Percentiles rank a stretch among this genome's conserved stretches.
phyloP scores from a whole-genome alignment of 331 rosid species.

The Erythrophleum ivorense region DNA sequence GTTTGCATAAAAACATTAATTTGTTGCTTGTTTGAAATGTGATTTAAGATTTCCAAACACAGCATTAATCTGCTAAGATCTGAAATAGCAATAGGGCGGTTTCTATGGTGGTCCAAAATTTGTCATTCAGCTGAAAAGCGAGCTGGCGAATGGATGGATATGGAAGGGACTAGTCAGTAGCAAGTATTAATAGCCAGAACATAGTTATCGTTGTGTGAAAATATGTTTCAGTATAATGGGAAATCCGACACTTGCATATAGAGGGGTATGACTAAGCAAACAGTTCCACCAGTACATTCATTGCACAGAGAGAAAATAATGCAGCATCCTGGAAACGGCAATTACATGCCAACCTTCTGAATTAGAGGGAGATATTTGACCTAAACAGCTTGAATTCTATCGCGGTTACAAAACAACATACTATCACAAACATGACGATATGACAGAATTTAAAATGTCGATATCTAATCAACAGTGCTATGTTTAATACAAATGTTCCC shows the following conservation, averaged over 20 bases:
- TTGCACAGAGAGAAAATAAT: neutral
- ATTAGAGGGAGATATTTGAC: neutral
- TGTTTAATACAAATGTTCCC: neutral
- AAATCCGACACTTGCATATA: slow-evolving; percentile 6
- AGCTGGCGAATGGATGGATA: slow-evolving; percentile 8
- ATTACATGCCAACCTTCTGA: slow-evolving; percentile 8
- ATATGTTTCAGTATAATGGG: slow-evolving; percentile 1
- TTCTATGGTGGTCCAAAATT: slow-evolving; percentile 1
- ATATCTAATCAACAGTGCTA: neutral
- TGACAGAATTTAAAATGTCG: neutral
- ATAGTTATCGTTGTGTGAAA: slow-evolving; percentile 4
- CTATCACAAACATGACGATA: neutral
- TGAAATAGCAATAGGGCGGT: neutral
- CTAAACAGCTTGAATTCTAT: neutral
- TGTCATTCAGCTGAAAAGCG: slow-evolving; percentile 6
- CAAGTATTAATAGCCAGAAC: slow-evolving; percentile 1
- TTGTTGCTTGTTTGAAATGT: no score
- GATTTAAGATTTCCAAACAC: no score
- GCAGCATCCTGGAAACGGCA: neutral
- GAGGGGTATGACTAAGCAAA: neutral
- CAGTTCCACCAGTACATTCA: neutral
- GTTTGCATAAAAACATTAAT: no score
- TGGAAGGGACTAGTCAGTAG: slow-evolving; percentile 1
- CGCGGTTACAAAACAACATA: neutral
- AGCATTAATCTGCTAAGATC: no score